Conservation (phyloP, 805 yeast genomes). For the Ascoidea rubescens region DNA sequence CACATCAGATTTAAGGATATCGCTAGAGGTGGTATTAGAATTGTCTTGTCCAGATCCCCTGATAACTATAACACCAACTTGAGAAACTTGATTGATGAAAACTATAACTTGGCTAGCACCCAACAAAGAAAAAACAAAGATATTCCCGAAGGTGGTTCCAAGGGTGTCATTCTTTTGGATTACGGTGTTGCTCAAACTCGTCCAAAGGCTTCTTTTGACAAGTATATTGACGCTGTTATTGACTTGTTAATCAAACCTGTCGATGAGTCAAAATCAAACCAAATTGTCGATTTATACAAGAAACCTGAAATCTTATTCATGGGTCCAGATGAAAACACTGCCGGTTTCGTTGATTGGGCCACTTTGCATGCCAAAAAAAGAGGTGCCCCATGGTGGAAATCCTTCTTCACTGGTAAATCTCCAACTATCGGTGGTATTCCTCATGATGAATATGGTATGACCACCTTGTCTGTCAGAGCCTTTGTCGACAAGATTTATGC, state of each 20-base stretch:
- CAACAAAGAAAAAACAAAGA: slow-evolving; percentile 97
- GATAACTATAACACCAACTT: slow-evolving; percentile 81
- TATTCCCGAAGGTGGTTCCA: slow-evolving; percentile 98
- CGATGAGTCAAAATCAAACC: slow-evolving; percentile 66
- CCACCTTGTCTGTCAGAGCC: slow-evolving; percentile 86
- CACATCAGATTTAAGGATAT: slow-evolving; percentile 94
- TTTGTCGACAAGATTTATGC: slow-evolving; percentile 81
- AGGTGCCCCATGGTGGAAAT: slow-evolving; percentile 98
- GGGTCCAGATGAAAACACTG: slow-evolving; percentile 99
- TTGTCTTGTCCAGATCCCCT: slow-evolving; percentile 72
- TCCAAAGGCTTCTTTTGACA: slow-evolving; percentile 76
- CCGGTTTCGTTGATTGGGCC: slow-evolving; percentile 94
- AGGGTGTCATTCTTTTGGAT: slow-evolving; percentile 86
- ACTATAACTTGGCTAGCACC: slow-evolving; percentile 88
- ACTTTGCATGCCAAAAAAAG: slow-evolving; percentile 82
- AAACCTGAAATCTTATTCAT: slow-evolving; percentile 84
- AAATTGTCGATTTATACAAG: slow-evolving; percentile 71
- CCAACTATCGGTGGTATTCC: slow-evolving; percentile 94
- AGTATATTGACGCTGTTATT: slow-evolving; percentile 82
- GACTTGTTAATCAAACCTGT: slow-evolving; percentile 65
- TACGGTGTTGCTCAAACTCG: slow-evolving; percentile 64
- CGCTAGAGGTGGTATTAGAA: slow-evolving; percentile 96
- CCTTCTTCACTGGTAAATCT: slow-evolving; percentile 92
- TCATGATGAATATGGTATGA: slow-evolving; percentile 97
- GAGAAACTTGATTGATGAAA: slow-evolving; percentile 87